These are phyloP conservation scores for Simmondsia chinensis DNA, from an alignment of 148 eudicot genomes.

Conservation along the genomic window DNA sequence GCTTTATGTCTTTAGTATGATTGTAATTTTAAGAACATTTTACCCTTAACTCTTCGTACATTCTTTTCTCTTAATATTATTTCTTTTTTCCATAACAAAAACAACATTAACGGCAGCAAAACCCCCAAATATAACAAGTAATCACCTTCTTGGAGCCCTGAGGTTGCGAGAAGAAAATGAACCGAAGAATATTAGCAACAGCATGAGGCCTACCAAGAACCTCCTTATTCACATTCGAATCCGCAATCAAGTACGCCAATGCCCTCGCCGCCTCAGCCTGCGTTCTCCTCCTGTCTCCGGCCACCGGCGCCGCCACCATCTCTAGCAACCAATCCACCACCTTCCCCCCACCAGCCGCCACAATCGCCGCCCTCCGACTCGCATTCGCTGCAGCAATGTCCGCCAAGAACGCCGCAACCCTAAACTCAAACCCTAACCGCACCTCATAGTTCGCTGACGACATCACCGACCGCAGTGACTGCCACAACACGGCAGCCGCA, in stretches of 20 bases:
- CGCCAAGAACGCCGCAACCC: slow-evolving; percentile 89
- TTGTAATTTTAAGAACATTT: no score
- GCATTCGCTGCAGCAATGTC: slow-evolving; percentile 91
- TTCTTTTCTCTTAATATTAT: background rate
- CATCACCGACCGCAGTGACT: slow-evolving; percentile 63
- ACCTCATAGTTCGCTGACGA: slow-evolving; percentile 81
- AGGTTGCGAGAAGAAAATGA: slow-evolving; percentile 79
- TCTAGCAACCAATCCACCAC: slow-evolving; percentile 89
- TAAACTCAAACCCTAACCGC: slow-evolving; percentile 70
- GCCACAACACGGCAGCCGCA: slow-evolving; percentile 73
- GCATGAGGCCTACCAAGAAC: slow-evolving; percentile 71
- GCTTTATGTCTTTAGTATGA: no score
- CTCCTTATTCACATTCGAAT: slow-evolving; percentile 47
- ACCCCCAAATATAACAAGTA: background rate
- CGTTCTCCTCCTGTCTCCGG: slow-evolving; percentile 37
- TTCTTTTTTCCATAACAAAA: background rate
- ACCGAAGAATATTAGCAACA: slow-evolving; percentile 61
- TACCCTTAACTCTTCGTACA: no score
- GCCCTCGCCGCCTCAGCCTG: slow-evolving; percentile 96
- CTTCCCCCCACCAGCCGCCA: slow-evolving; percentile 76
- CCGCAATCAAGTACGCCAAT: slow-evolving; percentile 86
- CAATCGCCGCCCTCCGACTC: slow-evolving; percentile 64
- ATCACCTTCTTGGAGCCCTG: slow-evolving; percentile 58
- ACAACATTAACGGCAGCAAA: background rate
- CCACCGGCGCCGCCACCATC: slow-evolving; percentile 32